Conservation (phyloP, 331 rosid species). For the Cydonia oblonga region DNA sequence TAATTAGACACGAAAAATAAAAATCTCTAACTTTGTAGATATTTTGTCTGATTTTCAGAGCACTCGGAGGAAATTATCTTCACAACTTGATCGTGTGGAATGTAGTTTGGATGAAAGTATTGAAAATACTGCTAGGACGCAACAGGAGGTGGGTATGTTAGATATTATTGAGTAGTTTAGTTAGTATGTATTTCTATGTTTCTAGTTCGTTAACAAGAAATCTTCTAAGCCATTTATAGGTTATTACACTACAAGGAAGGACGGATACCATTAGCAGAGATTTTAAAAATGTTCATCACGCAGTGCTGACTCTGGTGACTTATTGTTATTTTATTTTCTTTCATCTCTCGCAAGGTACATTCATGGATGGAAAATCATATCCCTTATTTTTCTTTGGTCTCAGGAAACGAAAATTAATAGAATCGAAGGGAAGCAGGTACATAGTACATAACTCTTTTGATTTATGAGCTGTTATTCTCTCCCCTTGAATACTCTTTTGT, state of each 20-base stretch:
- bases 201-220: slow-evolving; percentile 6
- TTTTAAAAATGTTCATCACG: slow-evolving; percentile 30
- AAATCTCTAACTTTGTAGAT: slow-evolving; percentile 8
- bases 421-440: slow-evolving; percentile 82
- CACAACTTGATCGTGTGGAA: slow-evolving; percentile 46
- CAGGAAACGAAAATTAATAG: slow-evolving; percentile 63
- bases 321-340: neutral
- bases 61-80: slow-evolving; percentile 42
- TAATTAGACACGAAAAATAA: neutral
- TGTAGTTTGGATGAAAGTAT: slow-evolving; percentile 42
- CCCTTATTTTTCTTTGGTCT: slow-evolving; percentile 13
- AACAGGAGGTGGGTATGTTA: slow-evolving; percentile 43
- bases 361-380: slow-evolving; percentile 2
- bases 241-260: slow-evolving; percentile 31
- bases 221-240: slow-evolving; percentile 26
- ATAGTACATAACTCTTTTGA: slow-evolving; percentile 3
- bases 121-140: slow-evolving; percentile 29
- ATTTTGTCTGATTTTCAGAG: slow-evolving; percentile 41
- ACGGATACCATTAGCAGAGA: slow-evolving; percentile 29
- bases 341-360: neutral
- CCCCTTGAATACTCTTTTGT: neutral
- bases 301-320: slow-evolving; percentile 52
- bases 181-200: slow-evolving; percentile 7
- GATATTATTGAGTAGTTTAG: slow-evolving; percentile 1
- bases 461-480: neutral